Percentiles rank a stretch among this genome's conserved stretches.
These are phyloP conservation scores for Boletus reticuloceps DNA, from an alignment of 768 basidiomycete genomes.

Conservation along the genomic window DNA sequence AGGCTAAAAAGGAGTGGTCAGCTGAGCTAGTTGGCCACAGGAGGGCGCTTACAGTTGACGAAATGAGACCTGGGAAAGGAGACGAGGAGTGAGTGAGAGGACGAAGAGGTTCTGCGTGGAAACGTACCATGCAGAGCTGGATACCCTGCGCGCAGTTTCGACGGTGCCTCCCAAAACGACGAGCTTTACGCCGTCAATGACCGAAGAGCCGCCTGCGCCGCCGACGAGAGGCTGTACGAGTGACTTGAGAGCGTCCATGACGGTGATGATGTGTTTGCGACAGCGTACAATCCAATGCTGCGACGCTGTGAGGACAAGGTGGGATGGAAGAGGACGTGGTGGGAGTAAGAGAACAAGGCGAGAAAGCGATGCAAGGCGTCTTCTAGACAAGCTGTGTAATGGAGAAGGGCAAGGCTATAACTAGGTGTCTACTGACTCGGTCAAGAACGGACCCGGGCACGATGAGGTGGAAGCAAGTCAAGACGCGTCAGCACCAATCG, in stretches of 20 bases:
- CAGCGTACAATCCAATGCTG: slow-evolving; percentile 40
- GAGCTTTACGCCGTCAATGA: slow-evolving; percentile 88
- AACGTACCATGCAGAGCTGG: slow-evolving; percentile 75
- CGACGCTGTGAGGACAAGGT: slow-evolving; percentile 23
- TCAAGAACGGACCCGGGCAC: slow-evolving; percentile 1
- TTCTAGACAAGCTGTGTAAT: slow-evolving; percentile 23
- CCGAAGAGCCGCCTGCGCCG: slow-evolving; percentile 69
- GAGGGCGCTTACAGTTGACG: slow-evolving; percentile 68
- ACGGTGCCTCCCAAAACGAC: slow-evolving; percentile 87
- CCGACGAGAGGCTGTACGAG: slow-evolving; percentile 79
- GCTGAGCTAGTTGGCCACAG: background rate
- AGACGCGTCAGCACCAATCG: slow-evolving; percentile 36
- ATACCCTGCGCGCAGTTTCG: slow-evolving; percentile 79
- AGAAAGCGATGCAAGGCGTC: too few relatives aligned
- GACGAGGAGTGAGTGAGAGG: slow-evolving; percentile 11
- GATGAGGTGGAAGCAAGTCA: slow-evolving; percentile 29
- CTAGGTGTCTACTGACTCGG: slow-evolving; percentile 6
- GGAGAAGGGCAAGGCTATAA: background rate
- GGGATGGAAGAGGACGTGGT: slow-evolving; percentile 16
- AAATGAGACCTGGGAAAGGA: slow-evolving; percentile 63
- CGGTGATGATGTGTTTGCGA: slow-evolving; percentile 17
- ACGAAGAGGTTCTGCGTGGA: background rate
- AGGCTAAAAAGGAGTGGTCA: slow-evolving; percentile 41
- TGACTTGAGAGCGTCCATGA: slow-evolving; percentile 80
- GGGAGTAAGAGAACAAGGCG: background rate